Conservation (phyloP, 345 rosid genomes). For the Melaleuca alternifolia region DNA sequence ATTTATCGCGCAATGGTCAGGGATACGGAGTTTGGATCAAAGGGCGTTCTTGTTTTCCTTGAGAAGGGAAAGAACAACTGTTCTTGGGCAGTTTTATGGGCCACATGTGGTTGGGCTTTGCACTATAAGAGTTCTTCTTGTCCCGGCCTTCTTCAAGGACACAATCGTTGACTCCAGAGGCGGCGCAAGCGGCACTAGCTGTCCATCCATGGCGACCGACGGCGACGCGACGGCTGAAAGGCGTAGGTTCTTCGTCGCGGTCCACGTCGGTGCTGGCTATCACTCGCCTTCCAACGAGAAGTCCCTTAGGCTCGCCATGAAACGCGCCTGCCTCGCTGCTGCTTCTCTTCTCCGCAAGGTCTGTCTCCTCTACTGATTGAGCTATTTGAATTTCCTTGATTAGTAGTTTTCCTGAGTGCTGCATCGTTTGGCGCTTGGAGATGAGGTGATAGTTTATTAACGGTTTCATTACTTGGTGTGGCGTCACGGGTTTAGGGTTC, state of each 20-base stretch:
- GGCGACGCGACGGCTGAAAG: conserved; percentile 19
- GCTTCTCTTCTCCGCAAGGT: conserved; percentile 79
- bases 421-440: not conserved
- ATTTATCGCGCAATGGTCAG: not conserved
- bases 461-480: not conserved
- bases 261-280: conserved; percentile 93
- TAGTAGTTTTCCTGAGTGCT: not conserved
- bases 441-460: not conserved
- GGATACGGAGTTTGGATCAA: not conserved
- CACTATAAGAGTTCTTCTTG: not conserved
- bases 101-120: not conserved
- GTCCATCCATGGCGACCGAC: conserved; percentile 19
- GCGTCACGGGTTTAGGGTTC: conserved; percentile 30
- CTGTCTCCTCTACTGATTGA: not conserved
- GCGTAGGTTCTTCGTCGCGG: conserved; percentile 71
- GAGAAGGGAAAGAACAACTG: not conserved
- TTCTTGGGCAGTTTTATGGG: not conserved
- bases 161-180: not conserved
- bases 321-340: conserved; percentile 85
- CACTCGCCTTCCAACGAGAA: conserved; percentile 70
- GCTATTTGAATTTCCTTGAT: not conserved
- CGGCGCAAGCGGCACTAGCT: not conserved
- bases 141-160: not conserved
- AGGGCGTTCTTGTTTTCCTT: not conserved
- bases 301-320: conserved; percentile 73